These are phyloP conservation scores for Malus orientalis DNA, from an alignment of 306 rosid species.

Conservation along the genomic window DNA sequence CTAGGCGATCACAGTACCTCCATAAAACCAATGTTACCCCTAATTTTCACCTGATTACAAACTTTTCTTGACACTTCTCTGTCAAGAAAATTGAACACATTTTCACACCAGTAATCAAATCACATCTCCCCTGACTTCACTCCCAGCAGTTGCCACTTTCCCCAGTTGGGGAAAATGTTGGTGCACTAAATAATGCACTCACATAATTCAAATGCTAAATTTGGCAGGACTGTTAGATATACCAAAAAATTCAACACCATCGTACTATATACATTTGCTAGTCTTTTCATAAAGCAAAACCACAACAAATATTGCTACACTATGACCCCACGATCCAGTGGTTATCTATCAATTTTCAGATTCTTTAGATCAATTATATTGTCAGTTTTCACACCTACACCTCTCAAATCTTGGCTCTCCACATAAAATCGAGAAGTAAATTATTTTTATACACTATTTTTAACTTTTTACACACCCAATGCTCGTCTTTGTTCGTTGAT, in stretches of 20 bases:
- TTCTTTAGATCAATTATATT: not conserved
- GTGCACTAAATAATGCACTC: not conserved
- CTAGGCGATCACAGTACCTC: not conserved
- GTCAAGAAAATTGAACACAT: not conserved
- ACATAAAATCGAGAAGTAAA: not conserved
- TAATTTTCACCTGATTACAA: not conserved
- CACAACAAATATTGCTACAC: conserved; percentile 8
- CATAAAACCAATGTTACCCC: not conserved
- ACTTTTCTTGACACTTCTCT: not conserved
- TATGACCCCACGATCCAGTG: conserved; percentile 1
- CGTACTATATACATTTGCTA: not conserved
- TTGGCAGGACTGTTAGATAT: not conserved
- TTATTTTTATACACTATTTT: no score
- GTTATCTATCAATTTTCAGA: not conserved
- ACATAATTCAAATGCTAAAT: not conserved
- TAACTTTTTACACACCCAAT: no score
- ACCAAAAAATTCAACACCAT: not conserved
- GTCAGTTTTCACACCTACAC: not conserved
- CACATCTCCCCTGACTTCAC: not conserved
- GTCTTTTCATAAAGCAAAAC: not conserved
- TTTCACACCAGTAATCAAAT: conserved; percentile 2
- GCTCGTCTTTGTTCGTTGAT: no score
- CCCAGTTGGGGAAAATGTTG: not conserved
- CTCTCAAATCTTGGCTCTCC: not conserved
- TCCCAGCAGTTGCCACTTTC: not conserved